Evolutionary conservation across 768 basidiomycete species (phyloP).

Genomic region (Suillus americanus): DNA sequence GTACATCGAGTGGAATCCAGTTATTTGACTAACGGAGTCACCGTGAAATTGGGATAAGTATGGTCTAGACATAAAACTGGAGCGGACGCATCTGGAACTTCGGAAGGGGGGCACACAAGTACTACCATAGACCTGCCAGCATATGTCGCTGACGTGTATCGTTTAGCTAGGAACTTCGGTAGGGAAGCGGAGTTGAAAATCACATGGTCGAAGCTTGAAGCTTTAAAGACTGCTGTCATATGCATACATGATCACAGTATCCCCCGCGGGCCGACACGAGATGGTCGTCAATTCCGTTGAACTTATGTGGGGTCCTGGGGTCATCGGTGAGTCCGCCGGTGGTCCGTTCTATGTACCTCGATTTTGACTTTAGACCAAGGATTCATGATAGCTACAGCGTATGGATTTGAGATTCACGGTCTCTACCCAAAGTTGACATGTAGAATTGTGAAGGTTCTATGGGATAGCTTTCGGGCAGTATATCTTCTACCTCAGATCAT

Average conservation of each 20-base stretch:
- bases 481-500: slow-evolving; percentile 16
- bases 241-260: background rate
- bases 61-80: no score
- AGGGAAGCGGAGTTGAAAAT: no score
- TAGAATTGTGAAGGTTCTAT: slow-evolving; percentile 16
- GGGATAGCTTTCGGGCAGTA: slow-evolving; percentile 19
- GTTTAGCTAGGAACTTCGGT: no score
- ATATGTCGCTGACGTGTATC: no score
- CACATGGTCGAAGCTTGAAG: no score
- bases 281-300: slow-evolving; percentile 9
- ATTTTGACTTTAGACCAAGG: slow-evolving; percentile 9
- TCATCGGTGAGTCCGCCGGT: slow-evolving; percentile 15
- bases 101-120: no score
- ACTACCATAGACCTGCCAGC: no score
- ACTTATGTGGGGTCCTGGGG: slow-evolving; percentile 14
- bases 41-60: no score
- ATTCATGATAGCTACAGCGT: slow-evolving; percentile 14
- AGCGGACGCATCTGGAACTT: no score
- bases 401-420: background rate
- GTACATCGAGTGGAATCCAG: no score
- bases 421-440: background rate
- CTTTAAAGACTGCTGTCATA: background rate
- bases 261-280: no score
- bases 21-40: no score
- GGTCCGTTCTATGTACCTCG: background rate